Percentiles rank a stretch among this genome's conserved stretches.
phyloP scores from a whole-genome alignment of 768 basidiomycete species.

The Mycena epipterygia region DNA sequence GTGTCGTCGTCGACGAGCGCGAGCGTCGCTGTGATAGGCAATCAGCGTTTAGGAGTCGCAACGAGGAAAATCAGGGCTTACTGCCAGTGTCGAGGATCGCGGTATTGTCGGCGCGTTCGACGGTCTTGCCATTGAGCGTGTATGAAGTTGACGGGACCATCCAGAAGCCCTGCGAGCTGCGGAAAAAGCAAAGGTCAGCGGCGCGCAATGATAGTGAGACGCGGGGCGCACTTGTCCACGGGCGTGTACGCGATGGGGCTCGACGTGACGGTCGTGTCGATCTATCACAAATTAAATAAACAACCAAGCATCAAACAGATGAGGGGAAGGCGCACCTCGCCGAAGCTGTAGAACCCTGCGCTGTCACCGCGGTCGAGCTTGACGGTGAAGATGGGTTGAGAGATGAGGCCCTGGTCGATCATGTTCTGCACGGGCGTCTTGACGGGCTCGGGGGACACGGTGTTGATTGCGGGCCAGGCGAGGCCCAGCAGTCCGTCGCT shows the following conservation, averaged over 20 bases:
- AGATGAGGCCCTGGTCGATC: conserved; percentile 50
- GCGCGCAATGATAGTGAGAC: neutral
- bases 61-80: conserved; percentile 38
- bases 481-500: conserved; percentile 56
- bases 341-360: conserved; percentile 56
- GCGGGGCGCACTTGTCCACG: conserved; percentile 17
- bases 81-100: conserved; percentile 57
- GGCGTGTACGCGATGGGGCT: conserved; percentile 41
- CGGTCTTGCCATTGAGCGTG: conserved; percentile 44
- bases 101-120: conserved; percentile 35
- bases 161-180: conserved; percentile 56
- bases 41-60: neutral
- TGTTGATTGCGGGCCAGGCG: conserved; percentile 55
- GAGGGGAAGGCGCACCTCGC: conserved; percentile 29
- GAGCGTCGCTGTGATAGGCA: conserved; percentile 25
- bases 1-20: conserved; percentile 47
- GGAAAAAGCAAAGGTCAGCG: neutral
- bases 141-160: conserved; percentile 47
- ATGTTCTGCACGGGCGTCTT: conserved; percentile 56
- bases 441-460: conserved; percentile 49
- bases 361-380: conserved; percentile 52
- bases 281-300: conserved; percentile 24
- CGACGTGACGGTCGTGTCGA: conserved; percentile 45
- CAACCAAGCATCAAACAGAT: neutral
- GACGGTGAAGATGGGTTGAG: conserved; percentile 50